Base-by-base conservation (phyloP, 352 stramenopile species). In the Phytopythium chamaehyphon region DNA sequence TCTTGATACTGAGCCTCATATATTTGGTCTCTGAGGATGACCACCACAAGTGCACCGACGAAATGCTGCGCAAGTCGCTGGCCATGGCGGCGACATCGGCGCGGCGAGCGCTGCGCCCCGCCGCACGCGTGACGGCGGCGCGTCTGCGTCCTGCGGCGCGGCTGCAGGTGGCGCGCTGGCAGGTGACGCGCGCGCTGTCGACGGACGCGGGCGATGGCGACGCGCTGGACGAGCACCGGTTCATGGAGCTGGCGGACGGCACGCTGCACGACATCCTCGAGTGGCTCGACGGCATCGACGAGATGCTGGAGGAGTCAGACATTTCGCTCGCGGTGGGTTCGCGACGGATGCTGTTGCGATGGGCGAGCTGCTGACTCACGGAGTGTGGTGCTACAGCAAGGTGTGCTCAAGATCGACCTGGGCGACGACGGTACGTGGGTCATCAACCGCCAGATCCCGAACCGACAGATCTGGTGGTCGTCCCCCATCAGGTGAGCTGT, bases 381-480 rank as follows among this genome's bases (percentile, higher is more conserved):
- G 31, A 23, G 2, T n/a, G 18, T 51, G 33, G 14, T 51, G 26
- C 5, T 61, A 52, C 64, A 96, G 89, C 91, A 98, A 96, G 96
- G 96, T 23, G 96, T 99, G 12, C 63, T 99, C 36, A 98, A 96
- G 40, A 90, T 98, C 47, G 84, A 93, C 40, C 71, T 99, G 22
- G 93, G 91, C 39, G 80, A 94, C 22, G 73, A 96, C 61, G 95
- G 96, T 53, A 98, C 92, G 42, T 99, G 91, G 88, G 96, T 99
- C 26, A 83, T 99, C 55, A 99, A 99, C 73, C 98, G 98, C 61
- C 96, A 99, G 67, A 97, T 96, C 36, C 96, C 96, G 4, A 99
- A 98, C 76, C 78, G 86, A 36, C 95, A 98, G 69, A 93, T 98
- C 52, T 98, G 93, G 93, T 98, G 94, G 95, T 98, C 92, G 7